These are phyloP conservation scores for Rusavskia elegans DNA, from an alignment of 495 filamentous ascomycete genomes.

Conservation along the genomic window DNA sequence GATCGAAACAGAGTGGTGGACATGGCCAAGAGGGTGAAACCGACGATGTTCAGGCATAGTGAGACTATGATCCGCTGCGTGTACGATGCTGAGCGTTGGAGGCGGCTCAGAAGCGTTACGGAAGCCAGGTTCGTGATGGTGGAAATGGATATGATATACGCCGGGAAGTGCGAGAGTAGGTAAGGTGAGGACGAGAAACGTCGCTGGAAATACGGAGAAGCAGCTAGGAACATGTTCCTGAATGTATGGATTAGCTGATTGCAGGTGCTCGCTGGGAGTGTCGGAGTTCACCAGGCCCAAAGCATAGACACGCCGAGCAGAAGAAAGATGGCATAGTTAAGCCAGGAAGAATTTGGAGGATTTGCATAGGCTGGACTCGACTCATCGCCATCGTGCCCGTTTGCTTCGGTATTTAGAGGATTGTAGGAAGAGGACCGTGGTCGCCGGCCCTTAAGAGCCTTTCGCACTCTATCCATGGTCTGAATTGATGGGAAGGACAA, in stretches of 20 bases:
- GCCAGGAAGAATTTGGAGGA: slow-evolving; percentile 43
- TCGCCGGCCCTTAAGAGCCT: slow-evolving; percentile 7
- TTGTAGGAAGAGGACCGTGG: slow-evolving; percentile 8
- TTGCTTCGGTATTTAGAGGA: slow-evolving; percentile 2
- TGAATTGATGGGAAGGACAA: not conserved
- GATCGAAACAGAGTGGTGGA: slow-evolving; percentile 54
- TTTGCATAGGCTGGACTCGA: not conserved
- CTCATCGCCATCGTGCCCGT: not conserved
- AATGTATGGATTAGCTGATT: not conserved
- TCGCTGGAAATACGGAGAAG: slow-evolving; percentile 37
- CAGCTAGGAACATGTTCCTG: slow-evolving; percentile 98
- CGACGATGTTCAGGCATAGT: slow-evolving; percentile 51
- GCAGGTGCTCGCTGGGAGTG: not conserved
- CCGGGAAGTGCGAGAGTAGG: slow-evolving; percentile 68
- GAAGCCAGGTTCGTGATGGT: slow-evolving; percentile 63
- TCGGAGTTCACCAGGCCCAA: slow-evolving; percentile 70
- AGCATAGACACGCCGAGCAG: slow-evolving; percentile 87
- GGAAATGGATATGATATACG: slow-evolving; percentile 73
- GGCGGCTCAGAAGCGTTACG: slow-evolving; percentile 56
- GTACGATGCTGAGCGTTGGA: slow-evolving; percentile 69
- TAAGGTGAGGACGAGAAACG: slow-evolving; percentile 59
- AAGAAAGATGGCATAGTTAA: slow-evolving; percentile 73
- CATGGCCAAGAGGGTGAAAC: slow-evolving; percentile 62
- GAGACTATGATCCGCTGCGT: slow-evolving; percentile 64
- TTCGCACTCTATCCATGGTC: slow-evolving; percentile 11